Percentiles rank a stretch among this genome's conserved stretches.
phyloP scores from a whole-genome alignment of 768 basidiomycete species.

The Phaeotremella fagi region DNA sequence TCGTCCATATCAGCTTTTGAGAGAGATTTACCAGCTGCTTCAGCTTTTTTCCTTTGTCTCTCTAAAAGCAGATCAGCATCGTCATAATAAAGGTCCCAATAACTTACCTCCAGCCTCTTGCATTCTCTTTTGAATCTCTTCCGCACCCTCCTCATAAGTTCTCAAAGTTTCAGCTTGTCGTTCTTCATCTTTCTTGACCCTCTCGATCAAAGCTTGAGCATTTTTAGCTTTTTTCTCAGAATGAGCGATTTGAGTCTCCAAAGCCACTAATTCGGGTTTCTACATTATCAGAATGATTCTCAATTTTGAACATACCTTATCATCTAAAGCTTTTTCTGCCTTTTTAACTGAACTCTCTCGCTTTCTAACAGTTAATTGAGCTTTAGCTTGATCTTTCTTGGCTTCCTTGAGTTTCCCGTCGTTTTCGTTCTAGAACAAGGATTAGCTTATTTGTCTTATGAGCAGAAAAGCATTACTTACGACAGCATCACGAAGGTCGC shows the following conservation, averaged over 20 bases:
- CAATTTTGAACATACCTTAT: slow-evolving; percentile 56
- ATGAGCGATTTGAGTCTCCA: slow-evolving; percentile 85
- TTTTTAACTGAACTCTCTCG: slow-evolving; percentile 85
- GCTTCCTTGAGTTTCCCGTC: slow-evolving; percentile 70
- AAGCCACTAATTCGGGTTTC: slow-evolving; percentile 77
- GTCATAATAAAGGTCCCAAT: neutral
- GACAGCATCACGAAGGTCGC: slow-evolving; percentile 65
- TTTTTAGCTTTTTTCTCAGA: slow-evolving; percentile 71
- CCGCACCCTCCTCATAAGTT: slow-evolving; percentile 62
- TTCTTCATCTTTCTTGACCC: slow-evolving; percentile 59
- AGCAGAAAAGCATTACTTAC: slow-evolving; percentile 20
- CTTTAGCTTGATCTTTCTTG: slow-evolving; percentile 72
- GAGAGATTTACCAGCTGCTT: slow-evolving; percentile 65
- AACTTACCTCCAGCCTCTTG: slow-evolving; percentile 70
- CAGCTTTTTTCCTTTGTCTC: slow-evolving; percentile 66
- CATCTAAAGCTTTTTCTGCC: slow-evolving; percentile 81
- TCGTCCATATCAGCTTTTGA: slow-evolving; percentile 80
- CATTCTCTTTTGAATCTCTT: slow-evolving; percentile 62
- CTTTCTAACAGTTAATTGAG: slow-evolving; percentile 68
- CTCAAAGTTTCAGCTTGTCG: slow-evolving; percentile 46
- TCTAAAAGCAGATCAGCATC: slow-evolving; percentile 52
- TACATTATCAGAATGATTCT: slow-evolving; percentile 38
- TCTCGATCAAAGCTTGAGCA: slow-evolving; percentile 60
- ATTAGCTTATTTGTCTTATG: no score
- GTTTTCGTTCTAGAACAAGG: slow-evolving; percentile 47